Base-by-base conservation (phyloP, 257 asterid genomes). In the Petrea volubilis region DNA sequence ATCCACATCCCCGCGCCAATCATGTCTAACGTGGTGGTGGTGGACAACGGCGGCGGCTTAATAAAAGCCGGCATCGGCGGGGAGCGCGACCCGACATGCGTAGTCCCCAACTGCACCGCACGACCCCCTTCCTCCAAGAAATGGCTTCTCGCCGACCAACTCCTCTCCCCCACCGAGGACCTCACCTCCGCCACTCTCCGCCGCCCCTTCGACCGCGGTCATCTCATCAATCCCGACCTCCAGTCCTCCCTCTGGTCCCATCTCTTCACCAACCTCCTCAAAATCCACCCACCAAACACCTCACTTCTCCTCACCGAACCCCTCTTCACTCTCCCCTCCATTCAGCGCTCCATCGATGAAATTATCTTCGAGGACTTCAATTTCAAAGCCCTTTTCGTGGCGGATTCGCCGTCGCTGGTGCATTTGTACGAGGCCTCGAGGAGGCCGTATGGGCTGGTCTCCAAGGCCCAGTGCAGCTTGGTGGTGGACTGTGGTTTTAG, bases 131-230 rank as follows among this genome's bases (percentile, higher is more conserved):
- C 97, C 85, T 85, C 99, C 34, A 95, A 95, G 74, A 94, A 95
- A 79, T 88, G 92, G 93, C 90, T 91, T 21, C 33, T 88, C 11
- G 92, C 88, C 28, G 90, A 92, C 79, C 96, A 88, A 46, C 95
- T 94, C 79, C 96, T 93, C 79, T 85, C 90, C 81, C 91, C 91
- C 8, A 8, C 87, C 28, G 88, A 85, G 49, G 99, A 95, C 89
- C 93, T 95, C 17, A 95, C 99, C 60, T 92, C 99, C 76, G 97
- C 97, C 87, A 86, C 98, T 38, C 77, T 88, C 76, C 96, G 98
- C 83, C 97, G 99, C 64, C 99, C 99, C 21, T 75, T 85, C 78
- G 98, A 91, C 88, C 97, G 96, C 50, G 98, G 97, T 72, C 68
- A 95, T 76, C 86, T 94, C 40, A 88, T 92, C 66, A 91, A 95